A percentile compares a stretch with the other conserved stretches of the same genome.
Conservation (phyloP, 768 basidiomycete genomes). For the Tylopilus intermedius region DNA sequence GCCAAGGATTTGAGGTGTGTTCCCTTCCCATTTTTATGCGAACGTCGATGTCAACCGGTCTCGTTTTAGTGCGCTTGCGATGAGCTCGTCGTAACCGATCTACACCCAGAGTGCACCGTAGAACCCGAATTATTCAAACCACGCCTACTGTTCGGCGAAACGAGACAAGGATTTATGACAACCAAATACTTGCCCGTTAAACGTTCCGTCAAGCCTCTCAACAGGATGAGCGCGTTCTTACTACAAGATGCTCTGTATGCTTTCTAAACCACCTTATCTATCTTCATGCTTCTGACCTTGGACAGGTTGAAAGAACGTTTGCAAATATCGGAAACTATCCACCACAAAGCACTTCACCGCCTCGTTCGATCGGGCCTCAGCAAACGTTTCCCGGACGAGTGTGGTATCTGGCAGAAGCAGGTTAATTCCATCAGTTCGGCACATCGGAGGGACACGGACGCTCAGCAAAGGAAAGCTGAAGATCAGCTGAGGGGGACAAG, state of each 20-base stretch:
- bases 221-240: slow-evolving; percentile 8
- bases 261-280: not conserved
- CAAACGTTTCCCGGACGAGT: slow-evolving; percentile 26
- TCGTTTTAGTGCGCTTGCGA: slow-evolving; percentile 16
- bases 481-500: slow-evolving; percentile 8
- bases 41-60: not conserved
- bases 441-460: not conserved
- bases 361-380: slow-evolving; percentile 30
- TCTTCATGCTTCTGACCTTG: not conserved
- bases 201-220: slow-evolving; percentile 8
- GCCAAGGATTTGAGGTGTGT: slow-evolving; percentile 44
- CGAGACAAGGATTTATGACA: slow-evolving; percentile 38
- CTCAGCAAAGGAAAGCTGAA: slow-evolving; percentile 13
- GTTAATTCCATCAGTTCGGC: slow-evolving; percentile 7
- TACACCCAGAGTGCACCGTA: slow-evolving; percentile 20
- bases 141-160: slow-evolving; percentile 38
- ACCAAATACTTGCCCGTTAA: slow-evolving; percentile 22
- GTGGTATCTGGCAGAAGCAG: slow-evolving; percentile 22
- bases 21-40: not conserved
- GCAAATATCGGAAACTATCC: slow-evolving; percentile 21
- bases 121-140: slow-evolving; percentile 25
- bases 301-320: slow-evolving; percentile 25
- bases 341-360: slow-evolving; percentile 23
- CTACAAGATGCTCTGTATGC: slow-evolving; percentile 26
- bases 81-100: slow-evolving; percentile 11